Conservation (phyloP, 23 red algal species). For the Chondrus crispus region DNA sequence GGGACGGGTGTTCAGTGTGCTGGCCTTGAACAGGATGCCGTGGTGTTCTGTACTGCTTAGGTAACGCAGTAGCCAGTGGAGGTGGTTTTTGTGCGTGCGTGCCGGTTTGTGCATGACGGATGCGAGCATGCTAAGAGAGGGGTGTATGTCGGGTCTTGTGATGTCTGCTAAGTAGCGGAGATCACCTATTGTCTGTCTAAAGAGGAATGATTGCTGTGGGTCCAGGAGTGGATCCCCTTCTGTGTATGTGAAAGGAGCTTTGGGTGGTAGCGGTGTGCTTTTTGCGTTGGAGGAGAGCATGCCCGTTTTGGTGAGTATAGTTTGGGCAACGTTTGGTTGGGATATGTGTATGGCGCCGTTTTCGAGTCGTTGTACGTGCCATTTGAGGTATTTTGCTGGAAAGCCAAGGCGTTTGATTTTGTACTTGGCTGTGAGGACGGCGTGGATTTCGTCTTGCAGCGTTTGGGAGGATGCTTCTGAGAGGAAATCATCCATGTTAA, state of each 20-base stretch:
- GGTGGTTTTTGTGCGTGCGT: background rate
- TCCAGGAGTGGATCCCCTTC: too few species aligned
- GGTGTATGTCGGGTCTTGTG: background rate
- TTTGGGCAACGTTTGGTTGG: background rate
- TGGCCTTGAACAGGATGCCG: background rate
- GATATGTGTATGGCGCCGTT: background rate
- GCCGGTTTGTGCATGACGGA: background rate
- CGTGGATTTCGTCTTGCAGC: background rate
- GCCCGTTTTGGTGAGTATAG: background rate
- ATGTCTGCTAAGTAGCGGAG: background rate
- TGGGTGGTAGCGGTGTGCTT: background rate
- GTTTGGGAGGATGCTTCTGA: background rate
- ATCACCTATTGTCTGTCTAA: background rate
- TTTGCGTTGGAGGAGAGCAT: background rate
- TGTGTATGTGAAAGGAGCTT: background rate
- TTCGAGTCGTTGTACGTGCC: background rate
- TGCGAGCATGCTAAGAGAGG: background rate
- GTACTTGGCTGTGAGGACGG: background rate
- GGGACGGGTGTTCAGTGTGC: background rate
- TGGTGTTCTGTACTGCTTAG: background rate
- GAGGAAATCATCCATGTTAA: background rate
- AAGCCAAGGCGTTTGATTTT: background rate
- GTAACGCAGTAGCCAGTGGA: background rate
- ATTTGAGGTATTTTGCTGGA: background rate
- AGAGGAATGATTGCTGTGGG: background rate